phyloP scores from a whole-genome alignment of 495 filamentous ascomycete species.

The Hamigera avellanea region DNA sequence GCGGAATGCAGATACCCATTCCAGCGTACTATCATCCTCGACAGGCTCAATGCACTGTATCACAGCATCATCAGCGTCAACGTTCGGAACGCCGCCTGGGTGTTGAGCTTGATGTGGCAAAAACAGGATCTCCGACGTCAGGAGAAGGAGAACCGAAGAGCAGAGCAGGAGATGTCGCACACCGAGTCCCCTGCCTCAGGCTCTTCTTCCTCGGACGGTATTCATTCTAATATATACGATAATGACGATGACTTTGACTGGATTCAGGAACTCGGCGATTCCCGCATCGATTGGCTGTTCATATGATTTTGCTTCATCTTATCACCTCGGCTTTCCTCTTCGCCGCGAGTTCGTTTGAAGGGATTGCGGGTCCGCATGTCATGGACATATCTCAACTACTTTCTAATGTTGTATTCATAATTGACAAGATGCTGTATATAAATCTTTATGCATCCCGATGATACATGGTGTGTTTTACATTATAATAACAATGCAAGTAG shows the following conservation, averaged over 20 bases:
- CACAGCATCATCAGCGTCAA: constrained; percentile 32
- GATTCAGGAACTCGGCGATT: constrained; percentile 35
- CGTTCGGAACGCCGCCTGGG: constrained; percentile 35
- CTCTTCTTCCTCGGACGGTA: background rate
- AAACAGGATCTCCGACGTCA: constrained; percentile 24
- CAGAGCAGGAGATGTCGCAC: background rate
- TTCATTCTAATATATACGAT: constrained; percentile 11
- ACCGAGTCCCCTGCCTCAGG: background rate
- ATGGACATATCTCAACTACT: no score
- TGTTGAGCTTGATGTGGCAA: constrained; percentile 35
- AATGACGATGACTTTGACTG: constrained; percentile 30
- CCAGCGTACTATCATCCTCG: constrained; percentile 24
- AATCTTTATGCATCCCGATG: no score
- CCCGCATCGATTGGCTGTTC: constrained; percentile 34
- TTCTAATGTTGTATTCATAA: no score
- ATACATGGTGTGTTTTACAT: no score
- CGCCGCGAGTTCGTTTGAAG: no score
- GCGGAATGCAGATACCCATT: constrained; percentile 27
- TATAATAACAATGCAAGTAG: no score
- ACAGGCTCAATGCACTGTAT: constrained; percentile 25
- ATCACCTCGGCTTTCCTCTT: no score
- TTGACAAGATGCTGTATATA: no score
- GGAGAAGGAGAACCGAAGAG: constrained; percentile 1
- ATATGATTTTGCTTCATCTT: constrained; percentile 16
- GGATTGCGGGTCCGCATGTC: no score